Conservation (phyloP, 1,139 yeast genomes). For the Chernovozyma sophiae-reginae region DNA sequence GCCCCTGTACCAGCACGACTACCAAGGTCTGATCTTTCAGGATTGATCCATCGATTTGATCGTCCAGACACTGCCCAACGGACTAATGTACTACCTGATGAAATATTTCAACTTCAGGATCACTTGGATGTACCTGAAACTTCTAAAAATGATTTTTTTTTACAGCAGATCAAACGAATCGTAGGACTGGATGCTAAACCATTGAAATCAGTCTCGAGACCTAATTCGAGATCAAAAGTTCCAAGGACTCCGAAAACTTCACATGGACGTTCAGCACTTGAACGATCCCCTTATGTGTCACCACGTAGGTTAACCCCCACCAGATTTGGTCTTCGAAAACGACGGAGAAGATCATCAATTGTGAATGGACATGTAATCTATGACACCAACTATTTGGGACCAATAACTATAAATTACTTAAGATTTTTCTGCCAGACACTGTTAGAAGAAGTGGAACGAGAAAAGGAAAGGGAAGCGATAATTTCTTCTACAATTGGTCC, state of each 20-base stretch:
- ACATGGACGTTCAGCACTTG: slow-evolving; percentile 6
- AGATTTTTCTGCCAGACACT: slow-evolving; percentile 33
- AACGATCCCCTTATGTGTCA: slow-evolving; percentile 5
- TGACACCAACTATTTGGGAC: slow-evolving; percentile 34
- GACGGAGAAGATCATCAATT: slow-evolving; percentile 31
- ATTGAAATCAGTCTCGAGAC: slow-evolving; percentile 7
- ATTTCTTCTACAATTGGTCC: not conserved
- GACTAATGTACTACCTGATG: not conserved
- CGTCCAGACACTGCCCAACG: not conserved
- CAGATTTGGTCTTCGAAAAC: slow-evolving; percentile 8
- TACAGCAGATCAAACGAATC: not conserved
- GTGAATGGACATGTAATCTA: slow-evolving; percentile 23
- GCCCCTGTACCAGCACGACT: slow-evolving; percentile 5
- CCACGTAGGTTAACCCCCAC: slow-evolving; percentile 11
- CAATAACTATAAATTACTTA: slow-evolving; percentile 37
- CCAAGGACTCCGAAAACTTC: slow-evolving; percentile 3
- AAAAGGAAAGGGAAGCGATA: slow-evolving; percentile 6
- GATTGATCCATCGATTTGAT: slow-evolving; percentile 1
- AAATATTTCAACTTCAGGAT: not conserved
- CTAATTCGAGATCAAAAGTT: slow-evolving; percentile 8
- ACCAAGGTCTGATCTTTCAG: slow-evolving; percentile 6
- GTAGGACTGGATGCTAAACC: too few species aligned
- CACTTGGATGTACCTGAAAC: not conserved
- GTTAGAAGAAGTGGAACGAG: slow-evolving; percentile 18
- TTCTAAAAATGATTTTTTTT: not conserved